These are phyloP conservation scores for Aspergillus calidoustus DNA, from an alignment of 2,329 filamentous ascomycete species.

Conservation along the genomic window DNA sequence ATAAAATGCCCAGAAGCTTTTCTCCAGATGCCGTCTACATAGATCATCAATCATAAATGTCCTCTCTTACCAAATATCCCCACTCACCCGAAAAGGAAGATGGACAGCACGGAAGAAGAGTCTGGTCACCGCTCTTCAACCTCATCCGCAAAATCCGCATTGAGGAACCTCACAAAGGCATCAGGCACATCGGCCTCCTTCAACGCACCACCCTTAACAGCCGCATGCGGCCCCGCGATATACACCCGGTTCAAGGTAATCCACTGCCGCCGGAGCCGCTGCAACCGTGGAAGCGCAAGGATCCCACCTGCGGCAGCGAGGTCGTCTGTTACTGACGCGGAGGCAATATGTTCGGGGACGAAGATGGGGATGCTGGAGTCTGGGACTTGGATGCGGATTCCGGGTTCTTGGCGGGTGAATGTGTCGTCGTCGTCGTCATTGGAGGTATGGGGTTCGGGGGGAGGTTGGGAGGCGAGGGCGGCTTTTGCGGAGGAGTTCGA, in stretches of 20 bases:
- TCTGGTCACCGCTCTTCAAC: slow-evolving; percentile 14
- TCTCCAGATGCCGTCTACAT: neutral
- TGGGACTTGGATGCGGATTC: slow-evolving; percentile 43
- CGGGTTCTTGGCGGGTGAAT: slow-evolving; percentile 11
- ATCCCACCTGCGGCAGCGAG: slow-evolving; percentile 46
- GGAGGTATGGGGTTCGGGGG: neutral
- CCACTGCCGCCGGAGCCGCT: slow-evolving; percentile 52
- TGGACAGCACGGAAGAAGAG: neutral
- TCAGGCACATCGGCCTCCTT: slow-evolving; percentile 42
- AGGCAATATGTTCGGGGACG: slow-evolving; percentile 43
- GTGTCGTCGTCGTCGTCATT: neutral
- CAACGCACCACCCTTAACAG: slow-evolving; percentile 37
- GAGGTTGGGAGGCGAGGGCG: slow-evolving; percentile 34
- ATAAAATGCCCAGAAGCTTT: neutral
- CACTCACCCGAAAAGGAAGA: neutral
- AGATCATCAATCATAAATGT: neutral
- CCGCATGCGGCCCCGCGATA: slow-evolving; percentile 42
- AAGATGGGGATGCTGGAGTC: slow-evolving; percentile 38
- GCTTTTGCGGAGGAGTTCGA: slow-evolving; percentile 43
- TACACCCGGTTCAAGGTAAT: slow-evolving; percentile 51
- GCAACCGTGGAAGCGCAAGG: slow-evolving; percentile 47
- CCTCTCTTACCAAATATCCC: neutral
- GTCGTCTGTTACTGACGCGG: slow-evolving; percentile 46
- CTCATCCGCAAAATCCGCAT: slow-evolving; percentile 46
- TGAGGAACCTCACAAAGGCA: slow-evolving; percentile 53